phyloP scores from a whole-genome alignment of 2,329 filamentous ascomycete genomes.

The Madurella fahalii region DNA sequence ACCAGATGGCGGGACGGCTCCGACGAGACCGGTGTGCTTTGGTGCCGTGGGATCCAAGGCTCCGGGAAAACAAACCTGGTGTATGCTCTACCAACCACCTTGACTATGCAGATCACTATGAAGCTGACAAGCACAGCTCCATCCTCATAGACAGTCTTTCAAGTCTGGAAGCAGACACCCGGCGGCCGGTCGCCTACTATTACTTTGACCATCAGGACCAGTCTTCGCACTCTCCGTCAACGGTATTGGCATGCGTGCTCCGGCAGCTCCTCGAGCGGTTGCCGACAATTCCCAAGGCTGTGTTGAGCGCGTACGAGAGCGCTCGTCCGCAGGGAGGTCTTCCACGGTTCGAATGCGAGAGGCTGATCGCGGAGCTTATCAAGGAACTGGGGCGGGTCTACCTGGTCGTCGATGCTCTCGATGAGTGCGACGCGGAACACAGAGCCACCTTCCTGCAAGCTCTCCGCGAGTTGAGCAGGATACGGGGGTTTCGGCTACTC shows the following conservation, averaged over 20 bases:
- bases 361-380: background rate
- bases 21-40: constrained; percentile 12
- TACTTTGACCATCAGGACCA: constrained; percentile 32
- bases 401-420: too few species aligned
- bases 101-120: too few species aligned
- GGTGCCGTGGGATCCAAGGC: constrained; percentile 25
- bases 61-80: constrained; percentile 25
- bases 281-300: constrained; percentile 25
- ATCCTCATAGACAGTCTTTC: too few species aligned
- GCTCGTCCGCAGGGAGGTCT: constrained; percentile 13
- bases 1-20: background rate
- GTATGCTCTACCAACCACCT: constrained; percentile 18
- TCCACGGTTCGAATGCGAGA: background rate
- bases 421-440: too few species aligned
- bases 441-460: background rate
- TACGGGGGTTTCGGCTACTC: constrained; percentile 2
- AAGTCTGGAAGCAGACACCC: too few species aligned
- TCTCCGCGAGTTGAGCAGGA: constrained; percentile 19
- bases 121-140: too few species aligned
- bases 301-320: constrained; percentile 26
- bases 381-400: background rate
- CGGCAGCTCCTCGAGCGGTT: constrained; percentile 27
- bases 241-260: constrained; percentile 25
- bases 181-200: constrained; percentile 26
- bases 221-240: constrained; percentile 20